Conservation (phyloP, 2,329 filamentous ascomycete genomes). For the Ceratocystis ficicola region DNA sequence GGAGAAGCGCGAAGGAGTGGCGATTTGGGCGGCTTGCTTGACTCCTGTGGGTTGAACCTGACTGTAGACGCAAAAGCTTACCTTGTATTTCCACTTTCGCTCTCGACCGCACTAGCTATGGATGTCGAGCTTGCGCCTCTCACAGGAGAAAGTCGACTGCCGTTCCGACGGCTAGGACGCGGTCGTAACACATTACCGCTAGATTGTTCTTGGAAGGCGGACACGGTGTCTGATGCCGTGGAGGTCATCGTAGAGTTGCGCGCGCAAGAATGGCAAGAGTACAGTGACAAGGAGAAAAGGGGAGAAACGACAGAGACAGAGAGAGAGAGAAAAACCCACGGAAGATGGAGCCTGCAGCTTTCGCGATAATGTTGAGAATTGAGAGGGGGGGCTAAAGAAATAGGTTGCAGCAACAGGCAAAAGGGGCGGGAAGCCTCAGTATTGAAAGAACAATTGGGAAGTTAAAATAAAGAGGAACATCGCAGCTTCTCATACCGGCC, state of each 20-base stretch:
- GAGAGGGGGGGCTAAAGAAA: neutral
- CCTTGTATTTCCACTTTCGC: constrained; percentile 19
- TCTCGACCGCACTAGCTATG: constrained; percentile 10
- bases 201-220: constrained; percentile 2
- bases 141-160: constrained; percentile 10
- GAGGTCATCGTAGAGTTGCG: constrained; percentile 13
- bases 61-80: neutral
- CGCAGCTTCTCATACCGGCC: neutral
- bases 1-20: neutral
- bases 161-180: constrained; percentile 1
- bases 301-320: neutral
- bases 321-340: neutral
- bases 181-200: constrained; percentile 13
- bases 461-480: neutral
- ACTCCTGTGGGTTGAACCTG: too few species aligned
- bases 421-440: neutral
- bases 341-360: neutral
- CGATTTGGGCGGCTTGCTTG: neutral
- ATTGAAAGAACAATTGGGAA: neutral
- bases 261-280: neutral
- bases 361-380: neutral
- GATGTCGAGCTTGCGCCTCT: constrained; percentile 11
- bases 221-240: constrained; percentile 13
- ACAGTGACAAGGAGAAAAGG: neutral
- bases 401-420: neutral